Percentiles rank a stretch among this genome's conserved stretches.
These are phyloP conservation scores for Patellifolia procumbens DNA, from an alignment of 179 eudicot genomes.

Conservation along the genomic window DNA sequence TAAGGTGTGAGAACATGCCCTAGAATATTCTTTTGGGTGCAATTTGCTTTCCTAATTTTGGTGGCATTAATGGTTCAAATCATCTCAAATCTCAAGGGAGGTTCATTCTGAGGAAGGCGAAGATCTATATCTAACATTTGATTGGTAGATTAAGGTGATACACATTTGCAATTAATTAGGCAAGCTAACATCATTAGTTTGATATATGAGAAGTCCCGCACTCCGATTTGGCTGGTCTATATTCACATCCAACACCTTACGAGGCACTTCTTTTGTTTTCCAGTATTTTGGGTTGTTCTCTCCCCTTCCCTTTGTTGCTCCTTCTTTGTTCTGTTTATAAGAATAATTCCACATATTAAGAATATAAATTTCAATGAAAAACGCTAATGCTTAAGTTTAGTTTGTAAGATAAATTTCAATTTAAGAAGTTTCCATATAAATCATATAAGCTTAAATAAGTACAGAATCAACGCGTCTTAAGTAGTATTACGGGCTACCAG, in stretches of 20 bases:
- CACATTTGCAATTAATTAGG: background rate
- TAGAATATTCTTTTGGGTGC: too few species aligned
- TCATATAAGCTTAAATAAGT: too few species aligned
- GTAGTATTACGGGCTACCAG: too few species aligned
- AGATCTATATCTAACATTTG: background rate
- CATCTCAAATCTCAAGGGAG: background rate
- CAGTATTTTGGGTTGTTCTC: background rate
- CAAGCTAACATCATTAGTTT: background rate
- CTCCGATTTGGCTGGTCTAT: background rate
- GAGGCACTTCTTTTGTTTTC: background rate
- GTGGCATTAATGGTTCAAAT: background rate
- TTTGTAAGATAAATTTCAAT: too few species aligned
- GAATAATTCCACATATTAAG: too few species aligned
- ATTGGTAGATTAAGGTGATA: background rate
- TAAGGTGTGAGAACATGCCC: too few species aligned
- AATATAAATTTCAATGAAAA: too few species aligned
- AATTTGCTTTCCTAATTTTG: too few species aligned
- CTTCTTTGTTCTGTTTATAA: background rate
- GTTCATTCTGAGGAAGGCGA: constrained; percentile 19
- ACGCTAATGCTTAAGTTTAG: too few species aligned
- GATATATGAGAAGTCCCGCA: background rate
- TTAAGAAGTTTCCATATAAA: too few species aligned
- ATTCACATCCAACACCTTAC: background rate
- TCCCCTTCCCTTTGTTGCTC: background rate
- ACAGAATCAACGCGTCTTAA: too few species aligned